Conservation (phyloP, 768 basidiomycete genomes). For the Astraeus odoratus region DNA sequence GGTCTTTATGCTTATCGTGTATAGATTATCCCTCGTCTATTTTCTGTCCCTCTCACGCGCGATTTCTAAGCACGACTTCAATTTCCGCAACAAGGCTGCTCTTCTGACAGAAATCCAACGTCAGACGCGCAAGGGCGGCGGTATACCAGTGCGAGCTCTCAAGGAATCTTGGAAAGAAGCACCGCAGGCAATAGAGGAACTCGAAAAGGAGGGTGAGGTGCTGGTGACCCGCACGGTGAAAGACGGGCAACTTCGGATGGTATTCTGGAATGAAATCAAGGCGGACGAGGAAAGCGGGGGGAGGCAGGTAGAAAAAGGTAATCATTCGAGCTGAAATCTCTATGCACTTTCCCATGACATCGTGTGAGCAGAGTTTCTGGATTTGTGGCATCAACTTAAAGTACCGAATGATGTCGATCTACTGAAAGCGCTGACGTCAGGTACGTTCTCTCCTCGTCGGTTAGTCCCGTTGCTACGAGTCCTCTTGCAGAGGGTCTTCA, state of each 20-base stretch:
- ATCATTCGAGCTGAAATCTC: constrained; percentile 10
- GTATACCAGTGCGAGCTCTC: constrained; percentile 73
- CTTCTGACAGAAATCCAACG: constrained; percentile 82
- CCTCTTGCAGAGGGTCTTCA: constrained; percentile 63
- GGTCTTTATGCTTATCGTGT: constrained; percentile 86
- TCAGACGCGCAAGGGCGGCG: constrained; percentile 76
- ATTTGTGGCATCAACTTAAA: constrained; percentile 80
- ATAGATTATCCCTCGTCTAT: constrained; percentile 12
- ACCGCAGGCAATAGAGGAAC: constrained; percentile 73
- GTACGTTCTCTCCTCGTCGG: constrained; percentile 30
- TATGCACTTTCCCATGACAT: background rate
- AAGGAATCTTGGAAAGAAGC: constrained; percentile 93
- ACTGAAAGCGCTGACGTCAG: constrained; percentile 66
- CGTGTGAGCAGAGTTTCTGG: constrained; percentile 63
- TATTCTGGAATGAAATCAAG: constrained; percentile 88
- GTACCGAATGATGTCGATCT: constrained; percentile 85
- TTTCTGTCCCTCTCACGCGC: constrained; percentile 3
- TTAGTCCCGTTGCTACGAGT: background rate
- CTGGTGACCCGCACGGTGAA: constrained; percentile 81
- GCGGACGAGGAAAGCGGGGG: constrained; percentile 67
- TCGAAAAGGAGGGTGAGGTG: constrained; percentile 86
- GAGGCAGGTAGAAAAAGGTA: constrained; percentile 74
- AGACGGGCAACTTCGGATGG: constrained; percentile 77
- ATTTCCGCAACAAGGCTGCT: constrained; percentile 77
- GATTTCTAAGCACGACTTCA: constrained; percentile 68